phyloP scores from a whole-genome alignment of 495 filamentous ascomycete species.

The Podospora bellae-mahoneyi region DNA sequence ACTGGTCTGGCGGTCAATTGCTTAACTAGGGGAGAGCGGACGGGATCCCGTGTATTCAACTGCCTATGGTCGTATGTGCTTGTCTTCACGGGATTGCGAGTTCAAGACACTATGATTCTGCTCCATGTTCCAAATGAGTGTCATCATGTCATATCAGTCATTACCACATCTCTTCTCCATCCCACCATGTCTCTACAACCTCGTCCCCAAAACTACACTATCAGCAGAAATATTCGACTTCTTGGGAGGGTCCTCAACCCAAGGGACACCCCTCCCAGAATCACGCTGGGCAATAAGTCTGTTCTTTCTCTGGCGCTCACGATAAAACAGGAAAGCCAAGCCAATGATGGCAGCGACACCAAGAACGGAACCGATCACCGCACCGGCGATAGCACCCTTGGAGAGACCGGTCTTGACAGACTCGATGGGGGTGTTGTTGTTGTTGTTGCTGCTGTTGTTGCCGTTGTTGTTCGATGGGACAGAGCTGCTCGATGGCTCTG shows the following conservation, averaged over 20 bases:
- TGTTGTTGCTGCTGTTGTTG: not conserved
- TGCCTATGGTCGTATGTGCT: constrained; percentile 1
- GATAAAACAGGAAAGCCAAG: constrained; percentile 22
- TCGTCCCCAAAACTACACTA: not conserved
- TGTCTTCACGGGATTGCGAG: not conserved
- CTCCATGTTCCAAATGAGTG: not conserved
- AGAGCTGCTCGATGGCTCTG: not conserved
- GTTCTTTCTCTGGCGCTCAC: constrained; percentile 22
- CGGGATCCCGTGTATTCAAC: constrained; percentile 40
- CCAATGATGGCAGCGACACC: constrained; percentile 26
- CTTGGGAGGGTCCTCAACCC: constrained; percentile 19
- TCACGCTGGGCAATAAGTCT: constrained; percentile 18
- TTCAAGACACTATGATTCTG: not conserved
- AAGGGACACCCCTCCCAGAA: constrained; percentile 17
- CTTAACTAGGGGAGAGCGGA: constrained; percentile 50
- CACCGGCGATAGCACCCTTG: constrained; percentile 45
- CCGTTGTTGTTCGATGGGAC: not conserved
- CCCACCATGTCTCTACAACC: not conserved
- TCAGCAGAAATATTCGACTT: constrained; percentile 9
- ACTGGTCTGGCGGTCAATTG: constrained; percentile 4
- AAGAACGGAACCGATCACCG: constrained; percentile 42
- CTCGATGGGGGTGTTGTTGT: not conserved
- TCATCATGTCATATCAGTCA: not conserved
- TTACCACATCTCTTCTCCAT: not conserved
- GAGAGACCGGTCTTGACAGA: constrained; percentile 28